A percentile compares a stretch with the other conserved stretches of the same genome.
Conservation (phyloP, 352 stramenopile species). For the Globisporangium rhizosaccharum region DNA sequence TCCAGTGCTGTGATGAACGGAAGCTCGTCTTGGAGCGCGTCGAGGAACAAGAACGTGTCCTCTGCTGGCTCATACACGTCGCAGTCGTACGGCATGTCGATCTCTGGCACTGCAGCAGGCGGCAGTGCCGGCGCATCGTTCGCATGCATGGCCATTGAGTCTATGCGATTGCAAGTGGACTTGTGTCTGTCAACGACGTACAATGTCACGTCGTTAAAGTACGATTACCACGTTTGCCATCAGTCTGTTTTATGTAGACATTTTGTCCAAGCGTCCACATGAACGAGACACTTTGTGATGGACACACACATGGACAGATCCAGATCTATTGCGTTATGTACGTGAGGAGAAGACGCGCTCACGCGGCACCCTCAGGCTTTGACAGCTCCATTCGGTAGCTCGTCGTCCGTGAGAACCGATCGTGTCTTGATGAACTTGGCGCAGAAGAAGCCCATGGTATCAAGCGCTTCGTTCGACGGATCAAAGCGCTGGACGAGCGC, state of each 20-base stretch:
- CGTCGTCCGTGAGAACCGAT: constrained; percentile 26
- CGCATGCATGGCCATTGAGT: background rate
- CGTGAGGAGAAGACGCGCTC: no score
- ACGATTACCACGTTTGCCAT: background rate
- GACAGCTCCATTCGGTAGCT: background rate
- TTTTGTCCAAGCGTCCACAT: no score
- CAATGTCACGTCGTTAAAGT: background rate
- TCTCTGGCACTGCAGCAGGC: constrained; percentile 49
- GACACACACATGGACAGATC: no score
- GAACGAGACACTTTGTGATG: no score
- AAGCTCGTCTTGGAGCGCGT: constrained; percentile 90
- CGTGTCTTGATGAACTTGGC: constrained; percentile 89
- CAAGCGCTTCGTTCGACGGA: constrained; percentile 55
- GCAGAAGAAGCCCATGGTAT: constrained; percentile 95
- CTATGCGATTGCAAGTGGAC: background rate
- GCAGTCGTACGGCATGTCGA: constrained; percentile 73
- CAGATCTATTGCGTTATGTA: background rate
- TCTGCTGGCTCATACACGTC: constrained; percentile 97
- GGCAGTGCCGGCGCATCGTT: background rate
- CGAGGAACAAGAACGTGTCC: constrained; percentile 96
- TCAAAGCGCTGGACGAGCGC: constrained; percentile 87
- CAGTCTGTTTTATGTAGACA: no score
- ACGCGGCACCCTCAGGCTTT: no score
- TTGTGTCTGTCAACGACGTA: background rate
- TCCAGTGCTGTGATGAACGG: constrained; percentile 44